Conservation (phyloP, 2,329 filamentous ascomycete species). For the Helicocarpus griseus region DNA sequence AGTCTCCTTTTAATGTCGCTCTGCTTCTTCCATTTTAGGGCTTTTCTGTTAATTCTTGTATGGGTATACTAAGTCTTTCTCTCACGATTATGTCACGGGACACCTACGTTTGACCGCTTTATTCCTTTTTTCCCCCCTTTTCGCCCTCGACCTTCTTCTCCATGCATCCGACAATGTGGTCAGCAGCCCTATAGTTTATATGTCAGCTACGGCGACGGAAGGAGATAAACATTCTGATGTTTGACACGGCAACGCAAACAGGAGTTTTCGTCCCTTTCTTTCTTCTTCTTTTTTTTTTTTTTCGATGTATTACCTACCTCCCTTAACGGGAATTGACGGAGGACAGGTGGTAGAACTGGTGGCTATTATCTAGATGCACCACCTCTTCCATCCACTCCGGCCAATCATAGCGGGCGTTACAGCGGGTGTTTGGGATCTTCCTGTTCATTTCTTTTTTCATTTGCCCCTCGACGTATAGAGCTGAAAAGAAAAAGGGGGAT, state of each 20-base stretch:
- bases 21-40: neutral
- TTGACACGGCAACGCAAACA: no score
- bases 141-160: no score
- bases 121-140: neutral
- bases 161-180: no score
- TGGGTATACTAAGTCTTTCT: neutral
- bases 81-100: neutral
- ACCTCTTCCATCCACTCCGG: neutral
- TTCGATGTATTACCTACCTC: neutral
- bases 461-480: neutral
- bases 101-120: neutral
- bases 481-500: neutral
- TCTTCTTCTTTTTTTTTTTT: neutral
- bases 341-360: neutral
- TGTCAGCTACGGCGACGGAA: no score
- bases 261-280: no score
- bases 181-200: no score
- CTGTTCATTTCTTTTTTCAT: neutral
- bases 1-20: neutral
- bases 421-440: neutral
- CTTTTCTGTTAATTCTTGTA: neutral
- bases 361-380: neutral
- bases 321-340: neutral
- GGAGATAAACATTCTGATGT: no score
- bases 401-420: neutral